Conservation (phyloP, 371 early-diverging fungal species). For the Globomyces sp. region DNA sequence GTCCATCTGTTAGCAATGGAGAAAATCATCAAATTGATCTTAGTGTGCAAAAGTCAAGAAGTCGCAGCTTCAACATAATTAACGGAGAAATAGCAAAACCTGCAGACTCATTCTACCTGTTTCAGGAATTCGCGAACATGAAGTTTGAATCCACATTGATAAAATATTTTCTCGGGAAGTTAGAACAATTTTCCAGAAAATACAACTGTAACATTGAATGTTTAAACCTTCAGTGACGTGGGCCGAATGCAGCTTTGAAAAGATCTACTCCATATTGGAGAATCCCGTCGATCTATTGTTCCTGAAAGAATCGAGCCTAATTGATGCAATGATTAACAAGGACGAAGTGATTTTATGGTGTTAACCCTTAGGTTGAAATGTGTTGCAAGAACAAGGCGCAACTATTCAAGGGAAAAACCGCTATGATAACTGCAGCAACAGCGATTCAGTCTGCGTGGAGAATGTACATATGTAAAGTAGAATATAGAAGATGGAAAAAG, state of each 20-base stretch:
- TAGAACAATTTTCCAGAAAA: neutral
- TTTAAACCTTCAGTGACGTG: neutral
- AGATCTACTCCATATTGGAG: neutral
- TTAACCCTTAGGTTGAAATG: too few species aligned
- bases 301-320: too few species aligned
- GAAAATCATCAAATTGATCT: neutral
- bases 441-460: too few species aligned
- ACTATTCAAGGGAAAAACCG: too few species aligned
- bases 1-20: neutral
- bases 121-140: neutral
- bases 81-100: slow-evolving; percentile 8
- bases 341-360: too few species aligned
- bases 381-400: too few species aligned
- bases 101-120: neutral
- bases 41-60: too few species aligned
- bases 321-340: too few species aligned
- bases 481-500: too few species aligned
- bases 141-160: neutral
- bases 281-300: neutral
- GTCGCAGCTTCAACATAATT: slow-evolving; percentile 1
- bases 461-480: too few species aligned
- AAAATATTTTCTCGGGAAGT: neutral
- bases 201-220: neutral
- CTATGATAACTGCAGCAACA: too few species aligned
- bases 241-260: slow-evolving; percentile 1